These are phyloP conservation scores for Diospyros kaki DNA, from an alignment of 148 eudicot genomes.

Conservation along the genomic window DNA sequence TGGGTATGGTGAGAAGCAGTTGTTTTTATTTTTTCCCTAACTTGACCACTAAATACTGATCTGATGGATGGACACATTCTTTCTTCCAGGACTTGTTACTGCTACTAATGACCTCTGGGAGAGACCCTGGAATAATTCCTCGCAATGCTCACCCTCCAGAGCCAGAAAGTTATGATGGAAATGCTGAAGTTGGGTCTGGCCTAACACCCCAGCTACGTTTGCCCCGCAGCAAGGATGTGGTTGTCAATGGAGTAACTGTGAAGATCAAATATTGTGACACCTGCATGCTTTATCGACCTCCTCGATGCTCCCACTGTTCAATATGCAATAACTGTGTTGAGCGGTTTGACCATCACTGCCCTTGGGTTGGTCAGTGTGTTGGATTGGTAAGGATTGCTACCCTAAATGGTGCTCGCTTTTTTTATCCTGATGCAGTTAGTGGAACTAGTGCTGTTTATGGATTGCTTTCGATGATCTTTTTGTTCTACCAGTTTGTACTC, in stretches of 20 bases:
- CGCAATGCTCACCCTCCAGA: conserved; percentile 57
- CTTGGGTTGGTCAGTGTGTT: conserved; percentile 65
- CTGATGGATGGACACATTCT: background rate
- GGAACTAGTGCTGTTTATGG: background rate
- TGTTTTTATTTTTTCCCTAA: background rate
- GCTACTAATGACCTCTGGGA: conserved; percentile 45
- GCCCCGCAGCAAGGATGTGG: conserved; percentile 36
- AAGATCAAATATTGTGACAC: conserved; percentile 53
- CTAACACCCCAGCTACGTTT: conserved; percentile 27
- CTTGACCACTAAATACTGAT: background rate
- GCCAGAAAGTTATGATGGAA: conserved; percentile 26
- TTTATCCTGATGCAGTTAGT: background rate
- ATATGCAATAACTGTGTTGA: conserved; percentile 58
- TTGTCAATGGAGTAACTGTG: conserved; percentile 38
- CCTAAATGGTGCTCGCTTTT: no score
- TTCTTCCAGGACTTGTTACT: conserved; percentile 33
- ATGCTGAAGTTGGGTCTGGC: conserved; percentile 18
- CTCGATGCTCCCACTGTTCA: conserved; percentile 60
- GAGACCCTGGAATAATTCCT: conserved; percentile 57
- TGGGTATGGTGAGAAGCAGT: background rate
- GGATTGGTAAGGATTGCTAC: conserved; percentile 31
- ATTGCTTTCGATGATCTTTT: background rate
- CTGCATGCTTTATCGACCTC: conserved; percentile 55
- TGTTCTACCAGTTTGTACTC: no score
- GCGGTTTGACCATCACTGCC: conserved; percentile 59